phyloP scores from a whole-genome alignment of 176 grass and related monocot species.

The Dendrocalamus sinicus region DNA sequence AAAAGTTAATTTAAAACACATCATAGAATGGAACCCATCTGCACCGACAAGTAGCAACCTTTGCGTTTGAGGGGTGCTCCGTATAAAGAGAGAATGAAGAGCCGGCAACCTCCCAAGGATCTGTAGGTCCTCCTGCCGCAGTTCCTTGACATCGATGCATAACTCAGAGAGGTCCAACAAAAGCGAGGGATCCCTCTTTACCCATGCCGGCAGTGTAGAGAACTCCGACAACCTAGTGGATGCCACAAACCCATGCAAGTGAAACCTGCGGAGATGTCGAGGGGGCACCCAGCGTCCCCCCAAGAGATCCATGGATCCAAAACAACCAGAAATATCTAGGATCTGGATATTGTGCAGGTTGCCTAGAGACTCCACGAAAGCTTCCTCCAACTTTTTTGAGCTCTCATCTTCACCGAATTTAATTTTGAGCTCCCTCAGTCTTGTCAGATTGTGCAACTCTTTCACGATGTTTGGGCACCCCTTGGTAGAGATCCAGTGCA shows the following conservation, averaged over 20 bases:
- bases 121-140: not conserved
- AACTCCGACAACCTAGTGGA: too few species aligned
- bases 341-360: not conserved
- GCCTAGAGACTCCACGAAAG: not conserved
- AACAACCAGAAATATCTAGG: too few species aligned
- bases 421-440: not conserved
- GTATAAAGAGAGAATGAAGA: not conserved
- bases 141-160: accelerated
- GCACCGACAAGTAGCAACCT: not conserved
- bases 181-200: not conserved
- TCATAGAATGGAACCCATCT: not conserved
- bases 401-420: not conserved
- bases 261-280: too few species aligned
- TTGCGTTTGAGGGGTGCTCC: too few species aligned
- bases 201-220: not conserved
- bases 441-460: not conserved
- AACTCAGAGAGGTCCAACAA: not conserved
- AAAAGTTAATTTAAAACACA: not conserved
- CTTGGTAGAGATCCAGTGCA: not conserved
- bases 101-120: not conserved
- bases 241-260: too few species aligned
- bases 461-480: not conserved
- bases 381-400: not conserved
- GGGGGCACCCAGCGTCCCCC: too few species aligned
- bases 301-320: too few species aligned